Conservation (phyloP, 2,329 filamentous ascomycete genomes). For the Leptosphaerulina australis region DNA sequence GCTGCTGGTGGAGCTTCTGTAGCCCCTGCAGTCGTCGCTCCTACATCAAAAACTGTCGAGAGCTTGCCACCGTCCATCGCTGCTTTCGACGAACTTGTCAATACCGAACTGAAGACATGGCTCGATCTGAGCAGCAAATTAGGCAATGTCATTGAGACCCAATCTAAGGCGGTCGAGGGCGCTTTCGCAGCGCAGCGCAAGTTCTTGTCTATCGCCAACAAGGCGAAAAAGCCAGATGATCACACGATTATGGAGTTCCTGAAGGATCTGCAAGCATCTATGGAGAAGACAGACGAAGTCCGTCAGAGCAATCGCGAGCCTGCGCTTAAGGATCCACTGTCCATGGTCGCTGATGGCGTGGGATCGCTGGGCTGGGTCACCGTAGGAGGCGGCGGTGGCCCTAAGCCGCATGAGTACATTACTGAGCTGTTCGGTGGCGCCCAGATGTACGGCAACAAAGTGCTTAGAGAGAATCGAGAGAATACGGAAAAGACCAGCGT, state of each 20-base stretch:
- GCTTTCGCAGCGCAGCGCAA: constrained; percentile 85
- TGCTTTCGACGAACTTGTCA: constrained; percentile 83
- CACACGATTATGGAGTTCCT: constrained; percentile 75
- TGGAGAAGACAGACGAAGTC: constrained; percentile 78
- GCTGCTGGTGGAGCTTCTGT: constrained; percentile 40
- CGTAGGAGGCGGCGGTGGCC: constrained; percentile 62
- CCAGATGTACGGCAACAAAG: constrained; percentile 93
- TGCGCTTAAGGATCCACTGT: constrained; percentile 78
- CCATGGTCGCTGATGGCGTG: constrained; percentile 87
- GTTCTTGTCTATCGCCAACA: constrained; percentile 85
- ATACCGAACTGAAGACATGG: constrained; percentile 75
- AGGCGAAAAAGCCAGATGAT: constrained; percentile 88
- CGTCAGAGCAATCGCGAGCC: constrained; percentile 81
- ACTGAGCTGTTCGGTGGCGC: constrained; percentile 81
- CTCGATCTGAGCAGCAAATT: constrained; percentile 77
- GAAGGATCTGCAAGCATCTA: constrained; percentile 83
- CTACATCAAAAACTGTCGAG: constrained; percentile 48
- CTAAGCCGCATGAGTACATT: constrained; percentile 82
- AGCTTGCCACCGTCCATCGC: constrained; percentile 69
- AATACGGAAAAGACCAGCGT: constrained; percentile 74
- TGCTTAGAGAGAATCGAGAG: constrained; percentile 89
- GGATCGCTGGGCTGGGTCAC: constrained; percentile 90
- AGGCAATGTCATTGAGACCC: constrained; percentile 78
- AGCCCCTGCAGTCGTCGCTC: constrained; percentile 29
- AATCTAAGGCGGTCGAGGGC: constrained; percentile 63